A percentile compares a stretch with the other conserved stretches of the same genome.
phyloP scores from a whole-genome alignment of 2,329 filamentous ascomycete species.

The Metarhizium rileyi region DNA sequence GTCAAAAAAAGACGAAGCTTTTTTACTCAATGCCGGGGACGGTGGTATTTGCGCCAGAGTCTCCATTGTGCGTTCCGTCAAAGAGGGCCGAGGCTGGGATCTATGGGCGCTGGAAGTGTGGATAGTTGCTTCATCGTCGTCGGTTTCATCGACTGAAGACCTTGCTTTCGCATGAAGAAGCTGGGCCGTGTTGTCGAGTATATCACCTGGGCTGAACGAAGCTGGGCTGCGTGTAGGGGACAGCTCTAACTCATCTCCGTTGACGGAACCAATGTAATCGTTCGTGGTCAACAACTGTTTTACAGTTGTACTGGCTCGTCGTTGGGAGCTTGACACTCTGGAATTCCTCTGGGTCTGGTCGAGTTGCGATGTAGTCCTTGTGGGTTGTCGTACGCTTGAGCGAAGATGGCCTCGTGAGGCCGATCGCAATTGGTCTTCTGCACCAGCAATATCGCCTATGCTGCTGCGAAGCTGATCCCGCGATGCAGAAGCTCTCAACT shows the following conservation, averaged over 20 bases:
- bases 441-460: conserved; percentile 11
- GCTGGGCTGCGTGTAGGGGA: not conserved
- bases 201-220: not conserved
- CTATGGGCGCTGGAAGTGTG: conserved; percentile 15
- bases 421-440: conserved; percentile 10
- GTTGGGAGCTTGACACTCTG: conserved; percentile 5
- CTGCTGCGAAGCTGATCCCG: conserved; percentile 26
- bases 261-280: not conserved
- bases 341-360: conserved; percentile 9
- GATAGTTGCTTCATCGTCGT: conserved; percentile 10
- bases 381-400: conserved; percentile 5
- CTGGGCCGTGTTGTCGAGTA: not conserved
- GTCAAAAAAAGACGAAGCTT: conserved; percentile 65
- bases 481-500: conserved; percentile 30
- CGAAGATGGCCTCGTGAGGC: conserved; percentile 14
- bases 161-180: not conserved
- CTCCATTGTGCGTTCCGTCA: conserved; percentile 79
- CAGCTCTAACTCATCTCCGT: not conserved
- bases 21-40: conserved; percentile 60
- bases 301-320: conserved; percentile 5
- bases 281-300: not conserved
- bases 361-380: conserved; percentile 7
- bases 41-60: conserved; percentile 70
- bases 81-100: conserved; percentile 38
- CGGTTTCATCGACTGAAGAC: not conserved